Evolutionary conservation across 805 yeast species (phyloP), one percentile per base, ranked within the genome.

Genomic region (Jamesozyma jinghongensis): DNA sequence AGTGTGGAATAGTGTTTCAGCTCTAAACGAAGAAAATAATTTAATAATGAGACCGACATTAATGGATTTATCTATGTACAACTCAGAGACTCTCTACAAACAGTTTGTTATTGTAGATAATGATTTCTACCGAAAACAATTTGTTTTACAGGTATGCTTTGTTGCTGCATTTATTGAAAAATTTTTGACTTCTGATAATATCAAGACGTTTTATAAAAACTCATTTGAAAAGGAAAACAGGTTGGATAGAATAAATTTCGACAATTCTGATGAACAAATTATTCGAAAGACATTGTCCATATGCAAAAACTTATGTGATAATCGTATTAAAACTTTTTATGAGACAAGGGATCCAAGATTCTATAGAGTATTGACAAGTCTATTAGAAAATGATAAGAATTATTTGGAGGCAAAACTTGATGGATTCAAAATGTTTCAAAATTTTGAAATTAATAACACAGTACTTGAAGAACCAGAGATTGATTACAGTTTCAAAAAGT

Each of bases 81-180:
- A 57, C 36, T 42, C 54, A 7, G 44, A 39, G 17, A 30, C 43
- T 4, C 37, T 59, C 7, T 54, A 51, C 19, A 42, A 43, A n/a
- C 59, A 56, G 42, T 40, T 56, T 36, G 46, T 43, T 30, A 43
- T 37, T 14, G 28, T 36, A 8, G 51, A 51, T 19, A 51, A 50
- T 25, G 62, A 59, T 41, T 45, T 41, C 19, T 51, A 41, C 36
- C 52, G 65, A 38, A 60, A 60, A 40, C 57, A 54, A 40, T 48
- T 60, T 32, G 29, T 60, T 6, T 31, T 52, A 18, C 63, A 60
- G 27, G 13, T 59, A 10, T 45, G 42, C 19, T 47, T 57, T 31
- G 45, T 50, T 8, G 19, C 46, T 2, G 38, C 42, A 13, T 33
- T 56, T 10, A 25, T 54, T 13, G 43, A 44, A 22, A 44, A 41